Evolutionary conservation across 2,329 filamentous ascomycete genomes (phyloP).

Genomic region (Helotiales sp.): DNA sequence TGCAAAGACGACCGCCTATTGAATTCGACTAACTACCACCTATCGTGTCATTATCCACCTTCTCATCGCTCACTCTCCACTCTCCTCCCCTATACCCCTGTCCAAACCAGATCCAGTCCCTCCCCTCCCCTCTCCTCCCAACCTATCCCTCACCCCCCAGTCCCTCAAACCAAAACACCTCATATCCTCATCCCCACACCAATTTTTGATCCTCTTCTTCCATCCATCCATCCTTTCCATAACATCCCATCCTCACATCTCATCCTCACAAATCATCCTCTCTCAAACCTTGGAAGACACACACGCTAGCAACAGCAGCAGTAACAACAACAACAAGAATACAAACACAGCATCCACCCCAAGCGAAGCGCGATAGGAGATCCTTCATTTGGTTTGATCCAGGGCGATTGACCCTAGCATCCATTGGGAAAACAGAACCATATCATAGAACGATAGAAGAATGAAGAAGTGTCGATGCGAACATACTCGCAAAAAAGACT

Average conservation of each 20-base stretch:
- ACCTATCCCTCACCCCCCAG: neutral
- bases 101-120: no score
- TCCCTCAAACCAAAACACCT: neutral
- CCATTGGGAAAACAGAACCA: neutral
- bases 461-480: no score
- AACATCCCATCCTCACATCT: neutral
- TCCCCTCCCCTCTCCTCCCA: no score
- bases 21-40: constrained; percentile 10
- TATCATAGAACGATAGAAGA: neutral
- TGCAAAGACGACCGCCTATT: neutral
- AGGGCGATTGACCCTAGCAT: neutral
- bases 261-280: neutral
- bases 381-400: neutral
- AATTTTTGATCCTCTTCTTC: neutral
- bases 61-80: neutral
- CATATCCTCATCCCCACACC: neutral
- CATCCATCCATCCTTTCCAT: no score
- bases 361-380: neutral
- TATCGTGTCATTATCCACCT: constrained; percentile 2
- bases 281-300: neutral
- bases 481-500: neutral
- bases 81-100: no score
- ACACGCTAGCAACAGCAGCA: neutral
- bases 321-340: no score
- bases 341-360: neutral